Base-by-base conservation (phyloP, 176 grass and related monocot species). In the Secale cereale region DNA sequence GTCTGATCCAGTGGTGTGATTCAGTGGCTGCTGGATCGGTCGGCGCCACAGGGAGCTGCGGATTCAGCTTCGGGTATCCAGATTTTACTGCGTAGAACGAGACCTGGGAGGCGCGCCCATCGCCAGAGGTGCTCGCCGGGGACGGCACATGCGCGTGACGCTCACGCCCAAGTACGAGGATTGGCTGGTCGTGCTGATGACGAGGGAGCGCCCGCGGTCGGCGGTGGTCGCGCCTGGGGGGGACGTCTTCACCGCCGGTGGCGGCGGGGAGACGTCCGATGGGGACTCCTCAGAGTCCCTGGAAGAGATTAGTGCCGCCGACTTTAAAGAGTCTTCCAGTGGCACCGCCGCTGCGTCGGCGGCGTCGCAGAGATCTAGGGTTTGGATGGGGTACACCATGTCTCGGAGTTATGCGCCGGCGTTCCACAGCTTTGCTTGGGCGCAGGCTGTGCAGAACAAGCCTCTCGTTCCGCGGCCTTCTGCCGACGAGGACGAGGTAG, bases 371-470 rank as follows among this genome's bases (percentile, higher is more conserved):
- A 87, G 88, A 91, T 91, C 93, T 81, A 89, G 90, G 62, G 83
- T 90, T 25, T 96, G 93, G 94, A 87, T 94, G 94, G 93, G 94
- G 17, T 99, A 96, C 70, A 78, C 83, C 56, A 96, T 99, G 87
- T 82, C 94, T 8, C 85, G 88, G 78, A 94, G 86, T 85, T 99
- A 91, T 46, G 91, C 81, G n/a, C 86, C 90, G 3, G 78, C 85
- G 39, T 89, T 99, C 65, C 91, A 94, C 69, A 96, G 82, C 82
- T 92, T 99, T 48, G 97, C 97, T 12, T 99, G 97, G 97, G 84
- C 90, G 56, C 97, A 94, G 86, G 93, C 97, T 29, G 93, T 99
- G 70, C 93, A 92, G 87, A 99, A 99, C 50, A 99, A 96, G 76
- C 97, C 91, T 22, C 79, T 99, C 3, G 92, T 91, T 8, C 61